Base-by-base conservation (phyloP, 2,329 filamentous ascomycete genomes). In the Knoxdaviesia proteae region DNA sequence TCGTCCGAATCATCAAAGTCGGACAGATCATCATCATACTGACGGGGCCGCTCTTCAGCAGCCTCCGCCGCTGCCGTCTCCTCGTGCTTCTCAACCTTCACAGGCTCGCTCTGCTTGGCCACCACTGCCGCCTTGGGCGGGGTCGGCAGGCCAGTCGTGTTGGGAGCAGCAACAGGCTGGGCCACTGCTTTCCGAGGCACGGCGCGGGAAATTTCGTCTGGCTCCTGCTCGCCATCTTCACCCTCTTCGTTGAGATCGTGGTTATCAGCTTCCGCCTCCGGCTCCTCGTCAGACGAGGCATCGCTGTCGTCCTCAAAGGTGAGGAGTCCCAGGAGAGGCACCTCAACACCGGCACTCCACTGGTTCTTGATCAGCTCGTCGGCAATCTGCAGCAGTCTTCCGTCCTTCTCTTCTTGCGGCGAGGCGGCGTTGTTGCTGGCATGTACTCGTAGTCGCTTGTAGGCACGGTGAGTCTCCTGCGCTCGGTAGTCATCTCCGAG, bases 311-410 rank as follows among this genome's bases (percentile, higher is more conserved):
- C 49, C 11, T 65, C 61, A 48, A 67, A 62, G 42, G 58, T 59
- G 45, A 67, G 50, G 6, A 61, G 54, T 7, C 64, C 63, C 51
- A 67, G 53, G 44, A 67, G 51, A 36, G 63, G 63, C 46, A 67
- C 60, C 44, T 66, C 61, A 34, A 64, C 58, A 51, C 60, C 58
- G 40, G 59, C 58, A 20, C 20, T 20, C 48, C 65, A 57, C 50
- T 67, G 63, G 48, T 61, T 65, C 52, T 60, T 63, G 54, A 67
- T 66, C 45, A 67, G 54, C 46, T 62, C 59, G 49, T 65, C 62
- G 40, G 63, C 63, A 47, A 64, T 59, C 39, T 57, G 54, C 42
- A 62, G 63, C 38, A 67, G 51, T 49, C 62, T 59, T 37, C 53
- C 48, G 47, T 67, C 63, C 49, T 20, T 20, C 20, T 20, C 20